These are phyloP conservation scores for Kuraishia hungarica DNA, from an alignment of 805 yeast genomes.

Conservation along the genomic window DNA sequence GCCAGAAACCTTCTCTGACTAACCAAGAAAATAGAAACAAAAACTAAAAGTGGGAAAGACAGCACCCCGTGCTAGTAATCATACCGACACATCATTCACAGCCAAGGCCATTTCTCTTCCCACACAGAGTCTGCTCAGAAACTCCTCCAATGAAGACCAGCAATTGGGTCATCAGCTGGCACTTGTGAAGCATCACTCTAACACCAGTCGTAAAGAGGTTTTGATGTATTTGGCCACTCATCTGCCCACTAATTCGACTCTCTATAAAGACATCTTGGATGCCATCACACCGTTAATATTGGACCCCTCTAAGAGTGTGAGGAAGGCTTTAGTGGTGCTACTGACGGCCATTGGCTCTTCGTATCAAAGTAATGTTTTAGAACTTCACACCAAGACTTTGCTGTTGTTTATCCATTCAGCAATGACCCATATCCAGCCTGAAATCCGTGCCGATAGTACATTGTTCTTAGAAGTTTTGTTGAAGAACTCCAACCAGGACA, in stretches of 20 bases:
- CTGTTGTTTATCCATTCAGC: conserved; percentile 80
- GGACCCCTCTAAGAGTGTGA: conserved; percentile 60
- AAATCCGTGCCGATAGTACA: conserved; percentile 68
- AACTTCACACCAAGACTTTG: conserved; percentile 49
- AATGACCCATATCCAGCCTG: conserved; percentile 84
- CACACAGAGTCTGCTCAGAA: conserved; percentile 20
- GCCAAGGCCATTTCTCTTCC: conserved; percentile 46
- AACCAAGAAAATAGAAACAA: conserved; percentile 46
- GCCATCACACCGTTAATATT: conserved; percentile 54
- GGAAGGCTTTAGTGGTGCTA: conserved; percentile 44
- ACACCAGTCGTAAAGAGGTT: conserved; percentile 65
- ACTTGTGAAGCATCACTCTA: conserved; percentile 65
- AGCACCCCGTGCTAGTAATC: conserved; percentile 59
- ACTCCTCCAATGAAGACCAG: conserved; percentile 21
- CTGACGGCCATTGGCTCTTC: conserved; percentile 36
- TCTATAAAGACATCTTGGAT: conserved; percentile 47
- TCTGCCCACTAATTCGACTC: conserved; percentile 42
- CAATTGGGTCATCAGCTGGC: conserved; percentile 57
- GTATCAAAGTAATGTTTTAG: conserved; percentile 43
- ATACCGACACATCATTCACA: conserved; percentile 79
- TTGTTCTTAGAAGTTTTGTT: conserved; percentile 54
- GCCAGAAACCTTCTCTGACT: too few species aligned
- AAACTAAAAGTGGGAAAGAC: conserved; percentile 87
- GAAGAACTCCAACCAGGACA: conserved; percentile 36
- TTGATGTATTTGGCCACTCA: conserved; percentile 41